phyloP scores from a whole-genome alignment of 176 grass and related monocot genomes.

The Zoysia japonica region DNA sequence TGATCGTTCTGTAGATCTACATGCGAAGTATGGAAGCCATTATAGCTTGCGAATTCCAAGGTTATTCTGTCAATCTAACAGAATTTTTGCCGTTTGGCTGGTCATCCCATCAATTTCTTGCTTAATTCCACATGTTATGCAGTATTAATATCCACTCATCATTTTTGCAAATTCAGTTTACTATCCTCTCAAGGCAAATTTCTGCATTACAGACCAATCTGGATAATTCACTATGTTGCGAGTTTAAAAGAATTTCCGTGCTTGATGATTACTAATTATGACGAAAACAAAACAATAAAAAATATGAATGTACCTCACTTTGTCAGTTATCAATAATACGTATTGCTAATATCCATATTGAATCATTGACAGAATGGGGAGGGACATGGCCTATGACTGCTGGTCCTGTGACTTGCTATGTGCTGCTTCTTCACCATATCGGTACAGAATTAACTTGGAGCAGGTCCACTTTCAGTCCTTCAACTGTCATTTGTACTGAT shows the following conservation, averaged over 20 bases:
- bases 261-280: slow-evolving; percentile 7
- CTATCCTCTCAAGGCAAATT: not conserved
- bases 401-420: slow-evolving; percentile 95
- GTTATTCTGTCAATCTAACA: slow-evolving; percentile 40
- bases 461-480: slow-evolving; percentile 49
- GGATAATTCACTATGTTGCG: slow-evolving; percentile 4
- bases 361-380: slow-evolving; percentile 78
- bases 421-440: slow-evolving; percentile 86
- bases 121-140: slow-evolving; percentile 9
- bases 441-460: slow-evolving; percentile 96
- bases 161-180: not conserved
- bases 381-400: slow-evolving; percentile 88
- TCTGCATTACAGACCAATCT: not conserved
- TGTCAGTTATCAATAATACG: slow-evolving; percentile 4
- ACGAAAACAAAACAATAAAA: not conserved
- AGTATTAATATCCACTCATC: not conserved
- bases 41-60: slow-evolving; percentile 95
- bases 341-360: slow-evolving; percentile 9
- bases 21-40: slow-evolving; percentile 93
- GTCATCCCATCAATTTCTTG: slow-evolving; percentile 1
- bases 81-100: not conserved
- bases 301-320: not conserved
- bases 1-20: slow-evolving; percentile 85
- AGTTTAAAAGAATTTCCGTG: slow-evolving; percentile 4
- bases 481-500: slow-evolving; percentile 9